These are phyloP conservation scores for Abortiporus biennis DNA, from an alignment of 1,284 basidiomycete genomes.

Conservation along the genomic window DNA sequence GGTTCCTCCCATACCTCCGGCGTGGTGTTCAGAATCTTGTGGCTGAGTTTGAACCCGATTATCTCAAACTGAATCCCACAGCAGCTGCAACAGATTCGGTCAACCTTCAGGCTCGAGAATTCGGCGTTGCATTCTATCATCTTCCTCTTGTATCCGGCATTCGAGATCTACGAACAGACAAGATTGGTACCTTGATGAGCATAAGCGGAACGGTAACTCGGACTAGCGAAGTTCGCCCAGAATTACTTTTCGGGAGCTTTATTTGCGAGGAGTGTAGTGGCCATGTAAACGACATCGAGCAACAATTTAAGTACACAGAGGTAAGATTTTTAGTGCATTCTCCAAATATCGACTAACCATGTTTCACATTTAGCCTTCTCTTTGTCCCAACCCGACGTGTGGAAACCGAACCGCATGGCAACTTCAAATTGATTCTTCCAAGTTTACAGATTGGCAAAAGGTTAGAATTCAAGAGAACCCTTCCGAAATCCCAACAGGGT, in stretches of 20 bases:
- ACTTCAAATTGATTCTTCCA: slow-evolving; percentile 92
- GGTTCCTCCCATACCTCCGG: slow-evolving; percentile 92
- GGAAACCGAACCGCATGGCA: slow-evolving; percentile 91
- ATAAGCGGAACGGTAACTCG: slow-evolving; percentile 97
- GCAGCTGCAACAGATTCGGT: slow-evolving; percentile 73
- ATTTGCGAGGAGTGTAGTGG: slow-evolving; percentile 87
- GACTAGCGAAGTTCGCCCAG: slow-evolving; percentile 96
- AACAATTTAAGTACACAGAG: slow-evolving; percentile 99
- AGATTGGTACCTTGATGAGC: slow-evolving; percentile 89
- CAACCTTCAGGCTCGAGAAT: slow-evolving; percentile 90
- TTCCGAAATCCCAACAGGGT: slow-evolving; percentile 97
- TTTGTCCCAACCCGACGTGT: slow-evolving; percentile 93
- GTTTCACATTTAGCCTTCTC: slow-evolving; percentile 57
- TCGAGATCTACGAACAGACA: slow-evolving; percentile 89
- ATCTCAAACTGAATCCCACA: slow-evolving; percentile 87
- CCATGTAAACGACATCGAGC: slow-evolving; percentile 91
- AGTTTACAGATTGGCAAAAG: slow-evolving; percentile 99
- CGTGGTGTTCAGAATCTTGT: slow-evolving; percentile 89
- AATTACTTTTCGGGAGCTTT: slow-evolving; percentile 91
- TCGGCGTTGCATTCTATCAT: slow-evolving; percentile 93
- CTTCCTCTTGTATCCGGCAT: slow-evolving; percentile 94
- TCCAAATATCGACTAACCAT: slow-evolving; percentile 8
- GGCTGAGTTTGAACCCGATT: slow-evolving; percentile 83
- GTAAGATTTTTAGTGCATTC: slow-evolving; percentile 31
- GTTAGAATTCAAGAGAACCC: slow-evolving; percentile 99